Conservation (phyloP, 139 green algal genomes). For the Mesotaenium endlicherianum region DNA sequence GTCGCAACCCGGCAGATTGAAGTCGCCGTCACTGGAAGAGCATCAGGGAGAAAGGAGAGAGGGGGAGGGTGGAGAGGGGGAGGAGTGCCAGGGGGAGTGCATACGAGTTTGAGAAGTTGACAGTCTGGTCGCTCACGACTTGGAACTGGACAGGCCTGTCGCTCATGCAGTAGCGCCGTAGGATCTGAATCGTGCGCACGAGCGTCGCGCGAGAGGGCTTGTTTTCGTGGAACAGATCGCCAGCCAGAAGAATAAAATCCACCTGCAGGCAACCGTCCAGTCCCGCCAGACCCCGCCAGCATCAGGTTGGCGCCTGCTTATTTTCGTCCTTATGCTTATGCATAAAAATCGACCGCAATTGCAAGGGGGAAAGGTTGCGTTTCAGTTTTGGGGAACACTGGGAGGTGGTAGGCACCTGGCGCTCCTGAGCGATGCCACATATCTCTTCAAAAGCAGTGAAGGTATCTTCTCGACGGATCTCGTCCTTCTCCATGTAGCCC, state of each 20-base stretch:
- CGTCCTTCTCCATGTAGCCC: slow-evolving; percentile 92
- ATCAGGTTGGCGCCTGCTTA: no score
- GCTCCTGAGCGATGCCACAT: slow-evolving; percentile 61
- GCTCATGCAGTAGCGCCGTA: slow-evolving; percentile 79
- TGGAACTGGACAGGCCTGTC: slow-evolving; percentile 52
- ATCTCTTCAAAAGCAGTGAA: slow-evolving; percentile 93
- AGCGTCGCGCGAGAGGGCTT: slow-evolving; percentile 80
- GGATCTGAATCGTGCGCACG: slow-evolving; percentile 76
- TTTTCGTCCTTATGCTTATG: no score
- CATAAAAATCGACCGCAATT: no score
- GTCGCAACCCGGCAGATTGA: no score
- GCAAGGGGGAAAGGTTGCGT: no score
- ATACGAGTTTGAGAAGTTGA: slow-evolving; percentile 70
- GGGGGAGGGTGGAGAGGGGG: no score
- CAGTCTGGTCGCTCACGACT: slow-evolving; percentile 71
- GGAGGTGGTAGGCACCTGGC: slow-evolving; percentile 14
- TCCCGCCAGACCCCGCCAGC: no score
- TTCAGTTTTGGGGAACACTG: no score
- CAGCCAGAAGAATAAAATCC: slow-evolving; percentile 90
- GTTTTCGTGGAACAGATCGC: slow-evolving; percentile 98
- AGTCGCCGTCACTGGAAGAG: no score
- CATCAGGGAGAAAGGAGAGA: no score
- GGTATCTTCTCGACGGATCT: slow-evolving; percentile 85
- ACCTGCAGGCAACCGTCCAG: slow-evolving; percentile 52
- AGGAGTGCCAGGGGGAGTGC: neutral